Conservation (phyloP, 768 basidiomycete genomes). For the Hypholoma fasciculare region DNA sequence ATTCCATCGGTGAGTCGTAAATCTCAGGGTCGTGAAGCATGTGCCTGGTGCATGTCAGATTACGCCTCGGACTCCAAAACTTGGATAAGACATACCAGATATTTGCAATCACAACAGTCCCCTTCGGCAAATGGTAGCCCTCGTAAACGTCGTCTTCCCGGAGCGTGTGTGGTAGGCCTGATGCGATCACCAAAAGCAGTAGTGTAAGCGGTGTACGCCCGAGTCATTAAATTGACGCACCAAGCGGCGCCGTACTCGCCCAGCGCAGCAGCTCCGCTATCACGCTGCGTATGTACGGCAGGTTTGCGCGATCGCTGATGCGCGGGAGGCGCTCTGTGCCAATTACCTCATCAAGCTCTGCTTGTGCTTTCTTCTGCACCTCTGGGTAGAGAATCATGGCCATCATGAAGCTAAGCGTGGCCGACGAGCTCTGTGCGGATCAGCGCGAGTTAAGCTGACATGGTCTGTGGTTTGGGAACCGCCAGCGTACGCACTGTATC, state of each 20-base stretch:
- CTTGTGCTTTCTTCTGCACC: slow-evolving; percentile 50
- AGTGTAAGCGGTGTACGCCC: neutral
- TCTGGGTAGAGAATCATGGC: slow-evolving; percentile 45
- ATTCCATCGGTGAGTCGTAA: slow-evolving; percentile 53
- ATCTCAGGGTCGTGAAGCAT: slow-evolving; percentile 55
- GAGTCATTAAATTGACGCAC: slow-evolving; percentile 18
- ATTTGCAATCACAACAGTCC: slow-evolving; percentile 49
- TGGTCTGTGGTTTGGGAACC: neutral
- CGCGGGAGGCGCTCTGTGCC: slow-evolving; percentile 37
- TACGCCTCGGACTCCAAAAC: no score
- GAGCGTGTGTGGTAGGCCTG: slow-evolving; percentile 22
- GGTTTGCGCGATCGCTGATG: slow-evolving; percentile 37
- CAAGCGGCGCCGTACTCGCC: slow-evolving; percentile 42
- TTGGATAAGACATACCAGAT: slow-evolving; percentile 35
- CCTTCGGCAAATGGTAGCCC: slow-evolving; percentile 33
- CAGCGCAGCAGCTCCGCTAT: slow-evolving; percentile 48
- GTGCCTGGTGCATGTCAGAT: slow-evolving; percentile 27
- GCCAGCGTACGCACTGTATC: slow-evolving; percentile 13
- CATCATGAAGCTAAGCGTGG: slow-evolving; percentile 43
- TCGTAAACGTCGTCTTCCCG: slow-evolving; percentile 22
- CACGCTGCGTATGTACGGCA: slow-evolving; percentile 52
- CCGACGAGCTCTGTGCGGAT: slow-evolving; percentile 41
- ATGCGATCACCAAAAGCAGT: neutral
- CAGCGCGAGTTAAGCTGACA: slow-evolving; percentile 29
- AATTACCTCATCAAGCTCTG: slow-evolving; percentile 47